Base-by-base conservation (phyloP, 768 basidiomycete species). In the Boletus eberwhitei region DNA sequence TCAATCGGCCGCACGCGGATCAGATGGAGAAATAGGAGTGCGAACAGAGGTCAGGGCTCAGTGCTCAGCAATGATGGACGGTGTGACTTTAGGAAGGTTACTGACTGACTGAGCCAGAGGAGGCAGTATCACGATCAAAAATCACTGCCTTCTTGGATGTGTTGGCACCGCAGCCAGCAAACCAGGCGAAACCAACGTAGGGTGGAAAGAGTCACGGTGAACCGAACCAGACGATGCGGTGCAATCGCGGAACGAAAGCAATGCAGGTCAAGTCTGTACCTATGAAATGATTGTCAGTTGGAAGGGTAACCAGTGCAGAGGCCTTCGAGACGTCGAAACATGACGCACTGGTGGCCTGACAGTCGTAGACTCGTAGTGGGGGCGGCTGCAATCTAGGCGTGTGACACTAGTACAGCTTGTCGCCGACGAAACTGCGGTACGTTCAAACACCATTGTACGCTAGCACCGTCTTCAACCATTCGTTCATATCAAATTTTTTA, bases 11-110 rank as follows among this genome's bases (percentile, higher is more conserved):
- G 32, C 17, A 51, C n/a, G 59, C 53, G 59, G 41, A 67, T 64
- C 62, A 54, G 42, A 53, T 43, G 46, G 52, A 59, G 56, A 58
- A 51, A 59, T 34, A 54, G 53, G 57, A 51, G 55, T 4, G 56
- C 26, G 42, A 58, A 58, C 58, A 47, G 50, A 43, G 54, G 12
- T 26, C 29, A 34, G 34, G 35, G 26, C 59, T 61, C 59, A 50
- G 55, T 36, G 38, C 41, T 29, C 14, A 24, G 49, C 31, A 35
- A 29, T 7, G 8, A 26, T 39, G 38, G 39, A n/a, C 36, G 32
- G 32, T 41, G 31, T 46, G 17, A 53, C 22, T 44, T 38, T 8
- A 19, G 40, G 35, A 51, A 37, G 17, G 21, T n/a, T 24, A 35
- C 44, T 54, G 43, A 53, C 40, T 21, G 34, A 42, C 31, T n/a